phyloP scores from a whole-genome alignment of 1,284 basidiomycete genomes.

The Fomitopsis palustris region DNA sequence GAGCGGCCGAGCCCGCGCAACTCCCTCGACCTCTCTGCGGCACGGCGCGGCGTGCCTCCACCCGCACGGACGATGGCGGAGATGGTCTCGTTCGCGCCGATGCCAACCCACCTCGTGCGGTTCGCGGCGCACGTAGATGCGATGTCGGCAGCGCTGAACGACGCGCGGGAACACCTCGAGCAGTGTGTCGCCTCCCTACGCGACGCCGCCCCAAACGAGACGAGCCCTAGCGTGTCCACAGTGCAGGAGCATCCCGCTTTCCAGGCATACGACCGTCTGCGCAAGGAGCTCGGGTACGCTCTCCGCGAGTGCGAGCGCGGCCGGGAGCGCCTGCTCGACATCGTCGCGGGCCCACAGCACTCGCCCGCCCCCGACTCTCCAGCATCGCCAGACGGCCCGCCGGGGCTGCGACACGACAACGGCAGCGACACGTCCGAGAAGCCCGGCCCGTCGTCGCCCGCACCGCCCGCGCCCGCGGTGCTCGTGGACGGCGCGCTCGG shows the following conservation, averaged over 20 bases:
- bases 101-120: conserved; percentile 58
- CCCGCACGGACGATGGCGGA: conserved; percentile 24
- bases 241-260: conserved; percentile 44
- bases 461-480: conserved; percentile 6
- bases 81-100: conserved; percentile 60
- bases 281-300: conserved; percentile 69
- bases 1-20: conserved; percentile 41
- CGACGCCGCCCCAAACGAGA: conserved; percentile 21
- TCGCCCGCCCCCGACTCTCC: conserved; percentile 29
- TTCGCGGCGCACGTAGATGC: conserved; percentile 71
- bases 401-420: conserved; percentile 46
- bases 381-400: conserved; percentile 42
- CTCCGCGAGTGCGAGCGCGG: conserved; percentile 78
- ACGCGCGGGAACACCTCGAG: conserved; percentile 61
- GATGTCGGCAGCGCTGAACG: conserved; percentile 60
- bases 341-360: conserved; percentile 44
- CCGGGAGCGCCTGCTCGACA: conserved; percentile 54
- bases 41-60: not conserved
- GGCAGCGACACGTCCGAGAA: conserved; percentile 54
- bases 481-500: conserved; percentile 1
- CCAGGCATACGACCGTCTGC: conserved; percentile 67
- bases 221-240: not conserved
- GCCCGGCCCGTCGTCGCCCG: conserved; percentile 30
- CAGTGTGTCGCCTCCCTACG: conserved; percentile 55
- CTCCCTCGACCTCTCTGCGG: conserved; percentile 11